phyloP scores from a whole-genome alignment of 1,284 basidiomycete species.

The Fomitiporia mediterranea region DNA sequence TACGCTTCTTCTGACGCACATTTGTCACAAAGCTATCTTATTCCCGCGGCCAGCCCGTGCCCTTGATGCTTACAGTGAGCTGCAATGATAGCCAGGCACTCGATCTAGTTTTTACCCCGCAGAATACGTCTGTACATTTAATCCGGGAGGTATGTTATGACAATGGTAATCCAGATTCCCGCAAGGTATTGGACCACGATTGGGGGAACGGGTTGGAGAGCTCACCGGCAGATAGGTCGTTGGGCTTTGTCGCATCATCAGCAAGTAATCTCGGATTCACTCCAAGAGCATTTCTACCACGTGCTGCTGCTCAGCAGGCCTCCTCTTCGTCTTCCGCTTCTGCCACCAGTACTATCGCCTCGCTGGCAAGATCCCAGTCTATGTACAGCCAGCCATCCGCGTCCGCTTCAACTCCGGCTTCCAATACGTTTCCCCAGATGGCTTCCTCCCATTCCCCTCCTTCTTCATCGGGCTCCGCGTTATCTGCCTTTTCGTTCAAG shows the following conservation, averaged over 20 bases:
- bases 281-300: not conserved
- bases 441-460: not conserved
- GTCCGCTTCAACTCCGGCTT: not conserved
- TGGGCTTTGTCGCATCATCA: not conserved
- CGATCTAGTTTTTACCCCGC: slow-evolving; percentile 40
- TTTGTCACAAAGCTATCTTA: slow-evolving; percentile 38
- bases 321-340: not conserved
- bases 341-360: not conserved
- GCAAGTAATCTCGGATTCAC: not conserved
- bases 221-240: slow-evolving; percentile 7
- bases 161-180: slow-evolving; percentile 24
- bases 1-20: not conserved
- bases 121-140: slow-evolving; percentile 38
- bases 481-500: not conserved
- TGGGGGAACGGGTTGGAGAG: not conserved
- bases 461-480: not conserved
- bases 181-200: slow-evolving; percentile 23
- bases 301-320: not conserved
- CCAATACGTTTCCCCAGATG: not conserved
- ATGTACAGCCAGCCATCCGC: slow-evolving; percentile 2
- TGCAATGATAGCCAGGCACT: slow-evolving; percentile 36
- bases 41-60: slow-evolving; percentile 44
- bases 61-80: slow-evolving; percentile 40
- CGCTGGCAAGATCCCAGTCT: not conserved
- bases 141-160: slow-evolving; percentile 40